Base-by-base conservation (phyloP, 1,139 yeast species). In the Kluyveromyces sp. region DNA sequence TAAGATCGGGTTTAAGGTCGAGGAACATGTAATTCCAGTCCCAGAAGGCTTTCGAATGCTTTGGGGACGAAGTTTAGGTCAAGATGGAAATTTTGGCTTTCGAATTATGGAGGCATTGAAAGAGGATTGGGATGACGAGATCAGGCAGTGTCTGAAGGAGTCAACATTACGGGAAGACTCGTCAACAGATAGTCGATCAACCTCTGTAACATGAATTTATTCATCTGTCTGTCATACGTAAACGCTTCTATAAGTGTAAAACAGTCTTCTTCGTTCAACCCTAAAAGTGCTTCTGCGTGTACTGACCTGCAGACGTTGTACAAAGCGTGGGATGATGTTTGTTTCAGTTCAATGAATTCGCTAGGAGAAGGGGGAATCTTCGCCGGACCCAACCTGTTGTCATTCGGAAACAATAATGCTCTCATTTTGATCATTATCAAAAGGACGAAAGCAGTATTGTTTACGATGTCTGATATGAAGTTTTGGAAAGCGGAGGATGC, bases 341-440 rank as follows among this genome's bases (percentile, higher is more conserved):
- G 11, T 28, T 54, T 57, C 17, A 52, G 37, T 17, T 29, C 36
- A 28, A 48, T 48, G 28, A 52, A 51, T 30, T 53, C 58, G 11
- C 47, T 49, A 1, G 56, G 58, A 3, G 46, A 39, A 7, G 63
- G 60, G 15, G 50, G 45, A 2, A 42, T 34, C 7, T 53, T 49
- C 9, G 50, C 47, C 11, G 55, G 57, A 0, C 63, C 60, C 54
- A 60, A 49, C 25, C 42, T 39, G 35, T 50, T 54, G 41, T 61
- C 65, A 28, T 53, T 50, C 2, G 64, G 65, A 39, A 60, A 61
- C 3, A 60, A 40, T 19, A 44, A 16, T 19, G 46, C 46, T 34
- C 63, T 46, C 26, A 55, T 11, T 7, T 37, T 22, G 16, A 40
- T 34, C 11, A 51, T 41, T 6, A 44, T 1, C 8, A 28, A 25